Base-by-base conservation (phyloP, 176 grass and related monocot genomes). In the Carex cristatella region DNA sequence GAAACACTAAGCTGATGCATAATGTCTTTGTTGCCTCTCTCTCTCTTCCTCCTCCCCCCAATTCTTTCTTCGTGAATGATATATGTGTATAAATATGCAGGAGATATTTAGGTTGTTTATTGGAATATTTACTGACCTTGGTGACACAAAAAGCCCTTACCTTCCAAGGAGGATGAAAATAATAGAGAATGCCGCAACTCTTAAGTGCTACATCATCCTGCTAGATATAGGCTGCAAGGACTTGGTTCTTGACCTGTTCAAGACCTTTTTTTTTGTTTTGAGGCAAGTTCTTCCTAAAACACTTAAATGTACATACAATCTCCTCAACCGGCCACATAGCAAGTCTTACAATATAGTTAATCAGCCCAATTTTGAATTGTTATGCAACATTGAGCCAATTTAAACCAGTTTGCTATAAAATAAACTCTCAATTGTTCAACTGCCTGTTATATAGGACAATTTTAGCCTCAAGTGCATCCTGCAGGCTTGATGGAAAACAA, bases 21-120 rank as follows among this genome's bases (percentile, higher is more conserved):
- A 53, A 77, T 77, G 49, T 77, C 73, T 31, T 44, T 33, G 49
- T 49, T 75, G 27, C 53, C 33, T 15, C 33, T 44, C 67, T 64
- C 10, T 70, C 37, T 53, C 71, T 53, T 11, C 10, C 18, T 53
- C 48, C 48, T 51, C 48, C 48, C 23, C 14, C 73, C 73, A 77
- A 56, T 4, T 55, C 10, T 7, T 33, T 28, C 51, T 30, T 35
- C 1, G 8, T 8, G 13, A 56, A 79, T 58, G 48, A 57, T 53
- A 79, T 16, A 88, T 32, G 78, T 79, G 14, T 82, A 65, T 23
- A 79, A 80, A 90, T 81, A 73, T 88, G 81, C 91, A 95, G 96
- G 89, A 95, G 87, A 90, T 95, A 90, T 98, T 95, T 95, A 94
- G 81, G 85, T 69, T 95, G 75, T 91, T 98, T 88, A 92, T 94